These are phyloP conservation scores for Euphorbia schlechtendalii DNA, from an alignment of 441 rosid species.

Conservation along the genomic window DNA sequence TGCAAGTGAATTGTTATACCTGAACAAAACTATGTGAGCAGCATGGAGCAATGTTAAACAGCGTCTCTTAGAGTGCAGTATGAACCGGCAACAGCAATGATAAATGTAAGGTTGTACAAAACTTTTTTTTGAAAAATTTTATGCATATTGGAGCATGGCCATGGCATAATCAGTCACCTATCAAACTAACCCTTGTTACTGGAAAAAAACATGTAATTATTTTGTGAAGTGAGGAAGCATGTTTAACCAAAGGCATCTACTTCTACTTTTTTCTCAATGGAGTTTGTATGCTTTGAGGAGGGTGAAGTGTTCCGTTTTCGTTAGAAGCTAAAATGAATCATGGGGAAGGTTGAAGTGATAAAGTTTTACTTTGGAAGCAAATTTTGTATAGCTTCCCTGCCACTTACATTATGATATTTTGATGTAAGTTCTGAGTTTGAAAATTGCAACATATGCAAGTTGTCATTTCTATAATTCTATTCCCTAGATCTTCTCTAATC, in stretches of 20 bases:
- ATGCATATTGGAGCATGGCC: neutral
- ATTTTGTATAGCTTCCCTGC: no score
- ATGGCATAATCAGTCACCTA: neutral
- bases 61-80: constrained; percentile 53
- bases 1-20: neutral
- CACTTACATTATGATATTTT: no score
- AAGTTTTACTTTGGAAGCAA: no score
- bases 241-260: neutral
- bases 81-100: constrained; percentile 45
- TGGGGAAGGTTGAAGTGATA: neutral
- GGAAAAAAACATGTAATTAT: constrained; percentile 6
- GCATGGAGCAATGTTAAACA: constrained; percentile 67
- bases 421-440: no score
- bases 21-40: constrained; percentile 27
- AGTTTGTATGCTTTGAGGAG: neutral
- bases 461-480: no score
- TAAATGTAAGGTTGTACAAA: constrained; percentile 20
- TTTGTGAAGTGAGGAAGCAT: neutral
- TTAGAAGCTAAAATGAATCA: neutral
- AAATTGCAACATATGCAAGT: no score
- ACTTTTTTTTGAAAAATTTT: neutral
- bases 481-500: no score
- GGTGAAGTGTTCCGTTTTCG: neutral
- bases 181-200: constrained; percentile 1
- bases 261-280: constrained; percentile 5